Base-by-base conservation (phyloP, 148 eudicot genomes). In the Rhododendron griersonianum region DNA sequence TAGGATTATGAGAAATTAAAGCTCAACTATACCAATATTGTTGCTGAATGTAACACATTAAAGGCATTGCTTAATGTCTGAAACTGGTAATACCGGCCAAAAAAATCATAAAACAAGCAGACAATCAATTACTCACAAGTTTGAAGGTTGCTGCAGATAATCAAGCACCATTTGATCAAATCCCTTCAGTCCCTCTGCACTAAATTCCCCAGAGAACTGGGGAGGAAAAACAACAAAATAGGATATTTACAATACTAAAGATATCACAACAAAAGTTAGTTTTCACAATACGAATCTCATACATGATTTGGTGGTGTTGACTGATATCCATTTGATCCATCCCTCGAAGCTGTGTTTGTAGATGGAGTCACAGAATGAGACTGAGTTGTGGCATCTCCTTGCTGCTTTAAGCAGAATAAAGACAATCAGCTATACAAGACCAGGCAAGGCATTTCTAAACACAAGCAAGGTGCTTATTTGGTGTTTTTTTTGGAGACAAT, bases 101-200 rank as follows among this genome's bases (percentile, higher is more conserved):
- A 53, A 13, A 48, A 81, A 53, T 28, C 63, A 28, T 51, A 63
- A 83, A 61, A 59, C 48, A 39, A 7, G 21, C 48, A 30, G 50
- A 85, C 44, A 25, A 74, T 37, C 11, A 39, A 69, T 57, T 57
- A 91, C 98, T 91, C 90, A 96, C 98, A 88, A 74, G 91, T 90
- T 91, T 65, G 94, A 87, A 57, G 98, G 90, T 87, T 88, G 93
- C 84, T 92, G 94, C 83, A 96, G 94, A 90, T 89, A 93, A 78
- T 92, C 92, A 77, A 93, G 82, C 78, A 95, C 89, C 91, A 90
- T 89, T 89, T 94, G 93, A 91, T 93, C 97, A 81, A 91, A 48
- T 86, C 91, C 95, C 83, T 91, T 91, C 25, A 92, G 91, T 69
- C 98, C 98, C 45, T 92, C 95, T 85, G 88, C 90, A 89, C 83